A percentile compares a stretch with the other conserved stretches of the same genome.
These are phyloP conservation scores for Pigoraptor vietnamica DNA, from an alignment of 78 protist genomes.

Conservation along the genomic window DNA sequence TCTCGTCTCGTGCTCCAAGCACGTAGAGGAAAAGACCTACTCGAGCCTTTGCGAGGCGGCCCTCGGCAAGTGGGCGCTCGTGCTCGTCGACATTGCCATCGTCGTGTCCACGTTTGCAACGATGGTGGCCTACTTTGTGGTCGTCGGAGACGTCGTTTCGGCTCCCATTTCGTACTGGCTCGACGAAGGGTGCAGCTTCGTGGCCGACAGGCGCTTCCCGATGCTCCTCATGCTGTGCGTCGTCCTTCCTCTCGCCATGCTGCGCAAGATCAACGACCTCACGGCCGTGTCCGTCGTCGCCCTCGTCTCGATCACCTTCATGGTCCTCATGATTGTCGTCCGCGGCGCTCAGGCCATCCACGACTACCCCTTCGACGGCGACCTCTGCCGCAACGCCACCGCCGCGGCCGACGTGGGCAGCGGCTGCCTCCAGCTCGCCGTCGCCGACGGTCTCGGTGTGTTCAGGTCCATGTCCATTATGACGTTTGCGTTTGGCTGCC, in stretches of 20 bases:
- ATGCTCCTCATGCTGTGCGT: background rate
- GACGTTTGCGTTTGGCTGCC: slow-evolving; percentile 20
- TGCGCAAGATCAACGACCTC: background rate
- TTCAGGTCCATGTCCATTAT: slow-evolving; percentile 17
- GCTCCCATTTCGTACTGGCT: background rate
- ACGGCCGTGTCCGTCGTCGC: background rate
- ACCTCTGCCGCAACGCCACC: background rate
- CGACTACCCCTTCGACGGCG: background rate
- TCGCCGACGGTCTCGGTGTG: background rate
- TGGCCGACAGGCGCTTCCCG: background rate
- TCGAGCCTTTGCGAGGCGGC: background rate
- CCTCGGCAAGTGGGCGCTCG: background rate
- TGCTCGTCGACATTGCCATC: background rate
- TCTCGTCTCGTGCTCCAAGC: background rate
- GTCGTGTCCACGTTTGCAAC: background rate
- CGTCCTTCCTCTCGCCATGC: background rate
- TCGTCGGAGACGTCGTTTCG: slow-evolving; percentile 6
- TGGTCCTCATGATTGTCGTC: background rate
- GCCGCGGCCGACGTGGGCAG: background rate
- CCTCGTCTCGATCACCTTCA: background rate
- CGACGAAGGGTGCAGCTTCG: background rate
- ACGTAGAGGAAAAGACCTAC: background rate
- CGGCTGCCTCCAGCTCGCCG: background rate
- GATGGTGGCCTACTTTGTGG: background rate
- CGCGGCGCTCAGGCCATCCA: background rate